These are phyloP conservation scores for Casuarina glauca DNA, from an alignment of 306 rosid genomes.

Conservation along the genomic window DNA sequence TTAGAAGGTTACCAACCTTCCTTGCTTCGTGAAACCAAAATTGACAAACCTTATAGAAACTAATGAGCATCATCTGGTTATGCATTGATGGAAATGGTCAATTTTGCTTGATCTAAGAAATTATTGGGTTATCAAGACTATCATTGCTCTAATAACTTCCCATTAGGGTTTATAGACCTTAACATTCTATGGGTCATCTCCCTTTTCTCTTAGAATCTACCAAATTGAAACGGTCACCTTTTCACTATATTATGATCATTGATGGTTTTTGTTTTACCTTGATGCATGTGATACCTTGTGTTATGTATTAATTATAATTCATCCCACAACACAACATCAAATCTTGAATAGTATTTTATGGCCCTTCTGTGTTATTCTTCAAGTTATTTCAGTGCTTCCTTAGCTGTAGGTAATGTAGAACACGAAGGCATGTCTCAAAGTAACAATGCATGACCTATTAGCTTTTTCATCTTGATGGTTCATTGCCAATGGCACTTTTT, in stretches of 20 bases:
- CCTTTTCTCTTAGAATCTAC: not conserved
- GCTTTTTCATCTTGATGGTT: slow-evolving; percentile 9
- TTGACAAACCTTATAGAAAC: not conserved
- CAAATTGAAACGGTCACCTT: not conserved
- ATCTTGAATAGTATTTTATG: slow-evolving; percentile 57
- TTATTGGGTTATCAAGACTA: not conserved
- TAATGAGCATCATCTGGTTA: not conserved
- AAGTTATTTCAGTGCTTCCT: slow-evolving; percentile 80
- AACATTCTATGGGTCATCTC: too few species aligned
- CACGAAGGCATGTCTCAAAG: slow-evolving; percentile 47
- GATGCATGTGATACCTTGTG: slow-evolving; percentile 65
- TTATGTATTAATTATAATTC: slow-evolving; percentile 47
- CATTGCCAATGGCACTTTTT: not conserved
- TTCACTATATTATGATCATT: slow-evolving; percentile 20
- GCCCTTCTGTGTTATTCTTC: slow-evolving; percentile 86
- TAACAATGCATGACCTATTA: not conserved
- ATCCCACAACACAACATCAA: slow-evolving; percentile 65
- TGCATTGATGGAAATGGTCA: not conserved
- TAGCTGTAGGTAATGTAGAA: slow-evolving; percentile 79
- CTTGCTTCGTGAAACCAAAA: not conserved
- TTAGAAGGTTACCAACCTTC: not conserved
- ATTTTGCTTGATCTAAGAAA: not conserved
- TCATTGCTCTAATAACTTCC: too few species aligned
- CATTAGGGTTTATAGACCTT: too few species aligned
- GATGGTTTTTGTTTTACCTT: slow-evolving; percentile 6